phyloP scores from a whole-genome alignment of 305 asterid species.

The Striga hermonthica region DNA sequence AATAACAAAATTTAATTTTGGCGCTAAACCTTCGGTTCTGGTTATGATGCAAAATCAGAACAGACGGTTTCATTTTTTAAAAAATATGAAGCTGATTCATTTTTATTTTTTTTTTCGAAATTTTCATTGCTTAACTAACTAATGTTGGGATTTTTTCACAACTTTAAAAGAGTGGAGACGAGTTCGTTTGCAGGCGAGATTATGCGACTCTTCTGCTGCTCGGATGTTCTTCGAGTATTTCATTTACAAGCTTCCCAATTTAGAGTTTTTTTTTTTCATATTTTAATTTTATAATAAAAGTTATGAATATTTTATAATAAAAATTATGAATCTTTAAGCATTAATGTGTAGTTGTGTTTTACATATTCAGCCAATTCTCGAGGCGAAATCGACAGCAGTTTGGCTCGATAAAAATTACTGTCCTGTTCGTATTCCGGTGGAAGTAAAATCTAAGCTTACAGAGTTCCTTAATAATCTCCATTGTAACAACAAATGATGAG shows the following conservation, averaged over 20 bases:
- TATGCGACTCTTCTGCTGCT: conserved; percentile 52
- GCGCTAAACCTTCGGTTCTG: too few relatives aligned
- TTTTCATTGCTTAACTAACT: too few relatives aligned
- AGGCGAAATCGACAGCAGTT: conserved; percentile 80
- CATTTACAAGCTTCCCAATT: conserved; percentile 51
- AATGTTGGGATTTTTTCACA: too few relatives aligned
- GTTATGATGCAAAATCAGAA: too few relatives aligned
- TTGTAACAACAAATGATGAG: not conserved
- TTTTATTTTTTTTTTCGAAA: too few relatives aligned
- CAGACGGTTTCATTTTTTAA: too few relatives aligned
- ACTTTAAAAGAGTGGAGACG: too few relatives aligned
- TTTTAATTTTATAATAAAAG: not conserved
- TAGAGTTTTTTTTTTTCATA: conserved; percentile 39
- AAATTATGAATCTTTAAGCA: not conserved
- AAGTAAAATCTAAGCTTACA: conserved; percentile 59
- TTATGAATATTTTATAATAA: not conserved
- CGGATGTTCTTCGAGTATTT: conserved; percentile 53
- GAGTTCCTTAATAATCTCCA: conserved; percentile 38
- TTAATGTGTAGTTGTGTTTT: conserved; percentile 9
- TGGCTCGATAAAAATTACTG: conserved; percentile 90
- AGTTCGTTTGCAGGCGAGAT: too few relatives aligned
- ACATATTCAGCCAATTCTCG: conserved; percentile 59
- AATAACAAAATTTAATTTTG: too few relatives aligned
- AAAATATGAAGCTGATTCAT: too few relatives aligned
- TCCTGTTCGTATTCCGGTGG: conserved; percentile 76